Percentiles rank a stretch among this genome's conserved stretches.
These are phyloP conservation scores for Amanita brunnescens DNA, from an alignment of 768 basidiomycete genomes.

Conservation along the genomic window DNA sequence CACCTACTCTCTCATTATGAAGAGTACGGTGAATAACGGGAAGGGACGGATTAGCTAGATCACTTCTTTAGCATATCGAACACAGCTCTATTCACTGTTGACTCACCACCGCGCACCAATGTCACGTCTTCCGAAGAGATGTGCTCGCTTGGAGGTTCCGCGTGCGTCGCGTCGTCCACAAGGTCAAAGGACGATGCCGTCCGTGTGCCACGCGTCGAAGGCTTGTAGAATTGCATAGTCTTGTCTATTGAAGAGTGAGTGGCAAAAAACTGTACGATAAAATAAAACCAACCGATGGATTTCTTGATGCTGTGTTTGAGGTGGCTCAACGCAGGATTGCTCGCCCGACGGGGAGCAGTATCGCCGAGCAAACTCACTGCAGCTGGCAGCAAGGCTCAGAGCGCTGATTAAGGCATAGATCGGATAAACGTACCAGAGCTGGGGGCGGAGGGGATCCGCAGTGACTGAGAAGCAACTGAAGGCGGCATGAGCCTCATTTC, in stretches of 20 bases:
- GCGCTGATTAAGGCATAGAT: constrained; percentile 1
- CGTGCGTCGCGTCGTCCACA: constrained; percentile 15
- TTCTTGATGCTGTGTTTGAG: constrained; percentile 59
- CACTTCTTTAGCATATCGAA: constrained; percentile 1
- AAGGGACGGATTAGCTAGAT: constrained; percentile 40
- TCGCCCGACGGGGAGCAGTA: constrained; percentile 10
- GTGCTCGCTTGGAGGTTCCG: constrained; percentile 13
- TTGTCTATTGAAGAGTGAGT: constrained; percentile 37
- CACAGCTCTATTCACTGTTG: neutral
- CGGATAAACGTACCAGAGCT: constrained; percentile 17
- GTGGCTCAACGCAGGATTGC: constrained; percentile 4
- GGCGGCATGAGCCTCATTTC: neutral
- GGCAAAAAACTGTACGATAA: neutral
- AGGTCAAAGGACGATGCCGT: constrained; percentile 32
- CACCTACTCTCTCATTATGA: constrained; percentile 42
- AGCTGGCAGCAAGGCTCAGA: constrained; percentile 4
- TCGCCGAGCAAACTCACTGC: constrained; percentile 17
- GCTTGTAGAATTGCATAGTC: constrained; percentile 59
- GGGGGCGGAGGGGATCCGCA: constrained; percentile 21
- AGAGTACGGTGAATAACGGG: constrained; percentile 46
- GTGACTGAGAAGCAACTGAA: constrained; percentile 1
- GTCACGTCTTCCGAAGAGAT: constrained; percentile 46
- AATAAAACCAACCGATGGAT: constrained; percentile 52
- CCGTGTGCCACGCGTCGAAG: constrained; percentile 41
- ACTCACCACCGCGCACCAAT: constrained; percentile 34